Conservation (phyloP, 2,329 filamentous ascomycete species). For the Cladorrhinum sp. region DNA sequence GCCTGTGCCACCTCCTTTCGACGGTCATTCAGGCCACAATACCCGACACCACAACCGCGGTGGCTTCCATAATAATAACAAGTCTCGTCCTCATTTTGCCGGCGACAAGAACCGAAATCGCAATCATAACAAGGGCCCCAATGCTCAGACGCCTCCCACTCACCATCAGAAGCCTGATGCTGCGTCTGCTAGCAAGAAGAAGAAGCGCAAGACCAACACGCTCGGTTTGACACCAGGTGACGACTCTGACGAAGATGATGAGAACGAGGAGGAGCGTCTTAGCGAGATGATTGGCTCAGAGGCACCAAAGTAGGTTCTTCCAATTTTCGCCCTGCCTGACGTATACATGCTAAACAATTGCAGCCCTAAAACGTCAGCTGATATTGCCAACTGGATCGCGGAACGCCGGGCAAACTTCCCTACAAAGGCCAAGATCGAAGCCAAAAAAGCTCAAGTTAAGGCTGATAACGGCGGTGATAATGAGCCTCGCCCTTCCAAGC, state of each 20-base stretch:
- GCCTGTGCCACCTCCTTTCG: conserved; percentile 29
- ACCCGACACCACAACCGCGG: conserved; percentile 38
- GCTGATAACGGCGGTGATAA: conserved; percentile 50
- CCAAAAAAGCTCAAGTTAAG: conserved; percentile 54
- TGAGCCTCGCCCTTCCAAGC: conserved; percentile 50
- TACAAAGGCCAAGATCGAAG: conserved; percentile 67
- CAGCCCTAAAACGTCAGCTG: conserved; percentile 49
- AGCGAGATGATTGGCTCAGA: conserved; percentile 55
- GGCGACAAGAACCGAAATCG: conserved; percentile 40
- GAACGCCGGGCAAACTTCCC: conserved; percentile 80
- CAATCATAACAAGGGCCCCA: conserved; percentile 29
- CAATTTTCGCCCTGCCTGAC: neutral
- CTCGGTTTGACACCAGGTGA: conserved; percentile 68
- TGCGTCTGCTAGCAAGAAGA: conserved; percentile 57
- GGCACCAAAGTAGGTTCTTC: conserved; percentile 48
- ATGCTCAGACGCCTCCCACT: conserved; percentile 28
- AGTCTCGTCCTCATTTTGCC: conserved; percentile 37
- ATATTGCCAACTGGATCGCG: conserved; percentile 75
- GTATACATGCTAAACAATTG: conserved; percentile 13
- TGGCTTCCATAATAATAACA: conserved; percentile 36
- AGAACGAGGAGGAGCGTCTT: conserved; percentile 65
- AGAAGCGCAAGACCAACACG: conserved; percentile 69
- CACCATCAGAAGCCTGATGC: conserved; percentile 52
- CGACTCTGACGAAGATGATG: conserved; percentile 64
- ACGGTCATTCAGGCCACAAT: conserved; percentile 34